A percentile compares a stretch with the other conserved stretches of the same genome.
phyloP scores from a whole-genome alignment of 2,329 filamentous ascomycete genomes.

The Phyllosticta citrichinensis region DNA sequence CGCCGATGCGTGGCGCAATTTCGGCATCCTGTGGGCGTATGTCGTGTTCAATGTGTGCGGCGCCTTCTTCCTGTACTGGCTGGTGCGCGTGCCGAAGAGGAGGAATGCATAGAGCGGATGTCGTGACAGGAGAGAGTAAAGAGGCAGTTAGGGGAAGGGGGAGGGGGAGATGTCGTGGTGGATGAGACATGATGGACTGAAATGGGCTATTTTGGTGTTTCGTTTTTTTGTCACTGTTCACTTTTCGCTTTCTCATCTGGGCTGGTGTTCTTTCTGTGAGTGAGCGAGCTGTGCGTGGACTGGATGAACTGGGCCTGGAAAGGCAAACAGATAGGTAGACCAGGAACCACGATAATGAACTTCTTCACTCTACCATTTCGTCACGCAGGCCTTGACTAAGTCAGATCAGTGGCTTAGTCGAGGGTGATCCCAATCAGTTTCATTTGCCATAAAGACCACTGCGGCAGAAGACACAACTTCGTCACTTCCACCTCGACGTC shows the following conservation, averaged over 20 bases:
- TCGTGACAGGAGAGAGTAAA: background rate
- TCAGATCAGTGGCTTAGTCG: no score
- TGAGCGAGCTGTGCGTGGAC: no score
- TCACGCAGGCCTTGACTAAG: no score
- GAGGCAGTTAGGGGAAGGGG: background rate
- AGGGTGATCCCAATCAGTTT: no score
- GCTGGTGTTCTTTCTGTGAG: no score
- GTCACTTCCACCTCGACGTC: no score
- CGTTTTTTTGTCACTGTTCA: background rate
- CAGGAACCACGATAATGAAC: no score
- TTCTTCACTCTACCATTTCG: no score
- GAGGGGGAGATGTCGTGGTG: background rate
- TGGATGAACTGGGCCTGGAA: no score
- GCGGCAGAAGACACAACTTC: no score
- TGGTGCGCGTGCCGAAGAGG: conserved; percentile 36
- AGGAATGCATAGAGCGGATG: conserved; percentile 15
- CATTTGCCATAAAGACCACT: no score
- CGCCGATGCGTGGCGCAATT: conserved; percentile 36
- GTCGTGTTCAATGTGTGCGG: conserved; percentile 37
- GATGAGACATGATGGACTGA: background rate
- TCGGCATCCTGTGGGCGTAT: conserved; percentile 39
- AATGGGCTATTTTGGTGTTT: background rate
- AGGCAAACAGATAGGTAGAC: no score
- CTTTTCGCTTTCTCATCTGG: background rate
- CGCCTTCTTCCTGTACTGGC: conserved; percentile 39